A percentile compares a stretch with the other conserved stretches of the same genome.
Conservation (phyloP, 306 rosid genomes). For the Cicer pinnatifidum region DNA sequence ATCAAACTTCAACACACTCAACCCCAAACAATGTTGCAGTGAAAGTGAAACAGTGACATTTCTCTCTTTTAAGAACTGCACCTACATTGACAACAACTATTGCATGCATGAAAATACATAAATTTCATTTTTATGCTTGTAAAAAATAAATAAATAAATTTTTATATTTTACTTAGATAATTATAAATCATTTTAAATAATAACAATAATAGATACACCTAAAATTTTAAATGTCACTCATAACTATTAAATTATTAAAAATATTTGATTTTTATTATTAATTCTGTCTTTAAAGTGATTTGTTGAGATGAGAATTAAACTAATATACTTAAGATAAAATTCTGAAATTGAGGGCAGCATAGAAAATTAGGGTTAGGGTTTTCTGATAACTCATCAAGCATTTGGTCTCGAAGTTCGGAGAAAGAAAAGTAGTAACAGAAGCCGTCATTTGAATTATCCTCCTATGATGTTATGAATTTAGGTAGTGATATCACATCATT, state of each 20-base stretch:
- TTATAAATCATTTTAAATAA: not conserved
- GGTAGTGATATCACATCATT: slow-evolving; percentile 4
- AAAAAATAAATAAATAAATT: not conserved
- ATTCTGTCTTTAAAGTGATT: no score
- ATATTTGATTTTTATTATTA: no score
- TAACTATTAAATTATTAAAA: no score
- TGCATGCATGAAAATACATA: slow-evolving; percentile 47
- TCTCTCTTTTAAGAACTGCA: slow-evolving; percentile 45
- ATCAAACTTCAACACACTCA: slow-evolving; percentile 52
- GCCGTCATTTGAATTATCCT: slow-evolving; percentile 24
- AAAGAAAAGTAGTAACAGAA: slow-evolving; percentile 29
- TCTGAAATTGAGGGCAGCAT: slow-evolving; percentile 46
- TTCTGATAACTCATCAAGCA: not conserved
- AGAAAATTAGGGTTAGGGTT: slow-evolving; percentile 47
- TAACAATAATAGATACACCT: no score
- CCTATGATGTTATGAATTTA: not conserved
- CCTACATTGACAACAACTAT: slow-evolving; percentile 46
- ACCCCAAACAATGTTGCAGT: slow-evolving; percentile 49
- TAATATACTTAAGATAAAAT: not conserved
- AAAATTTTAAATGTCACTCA: no score
- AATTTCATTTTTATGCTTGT: not conserved
- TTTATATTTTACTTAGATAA: not conserved
- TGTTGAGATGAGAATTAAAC: no score
- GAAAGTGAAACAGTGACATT: slow-evolving; percentile 55
- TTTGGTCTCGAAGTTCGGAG: slow-evolving; percentile 23